Evolutionary conservation across 1,139 yeast species (phyloP).

Genomic region (Taphrina wiesneri): DNA sequence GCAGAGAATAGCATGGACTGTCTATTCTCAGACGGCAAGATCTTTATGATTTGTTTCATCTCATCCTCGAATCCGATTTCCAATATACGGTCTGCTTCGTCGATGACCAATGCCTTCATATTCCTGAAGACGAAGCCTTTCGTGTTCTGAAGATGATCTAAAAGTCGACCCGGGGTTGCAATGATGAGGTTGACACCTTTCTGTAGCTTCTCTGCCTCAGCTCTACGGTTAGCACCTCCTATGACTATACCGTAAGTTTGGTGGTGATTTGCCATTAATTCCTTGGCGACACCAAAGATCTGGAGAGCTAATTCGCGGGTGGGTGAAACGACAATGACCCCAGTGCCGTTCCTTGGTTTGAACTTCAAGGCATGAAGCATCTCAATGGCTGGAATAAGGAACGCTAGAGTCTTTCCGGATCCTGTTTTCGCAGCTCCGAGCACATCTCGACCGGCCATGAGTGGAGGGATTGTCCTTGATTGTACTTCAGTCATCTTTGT

Average conservation of each 20-base stretch:
- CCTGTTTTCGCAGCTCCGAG: slow-evolving; percentile 98
- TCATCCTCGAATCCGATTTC: slow-evolving; percentile 98
- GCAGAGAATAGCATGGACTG: slow-evolving; percentile 98
- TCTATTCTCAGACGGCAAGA: slow-evolving; percentile 89
- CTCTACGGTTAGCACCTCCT: slow-evolving; percentile 97
- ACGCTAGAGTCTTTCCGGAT: slow-evolving; percentile 95
- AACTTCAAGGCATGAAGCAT: slow-evolving; percentile 81
- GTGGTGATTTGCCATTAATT: slow-evolving; percentile 83
- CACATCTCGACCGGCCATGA: slow-evolving; percentile 92
- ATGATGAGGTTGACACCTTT: slow-evolving; percentile 92
- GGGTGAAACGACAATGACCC: slow-evolving; percentile 82
- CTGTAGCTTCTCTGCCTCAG: slow-evolving; percentile 88
- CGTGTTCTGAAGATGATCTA: slow-evolving; percentile 95
- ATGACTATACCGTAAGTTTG: slow-evolving; percentile 96
- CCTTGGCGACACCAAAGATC: slow-evolving; percentile 95
- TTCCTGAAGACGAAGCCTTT: slow-evolving; percentile 91
- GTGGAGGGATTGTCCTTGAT: slow-evolving; percentile 90
- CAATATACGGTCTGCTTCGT: slow-evolving; percentile 85
- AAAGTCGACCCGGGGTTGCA: slow-evolving; percentile 95
- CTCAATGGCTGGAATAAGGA: slow-evolving; percentile 92
- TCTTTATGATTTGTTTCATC: slow-evolving; percentile 93
- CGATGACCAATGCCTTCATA: slow-evolving; percentile 88
- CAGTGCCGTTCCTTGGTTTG: slow-evolving; percentile 91
- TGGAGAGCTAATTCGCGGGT: slow-evolving; percentile 93
- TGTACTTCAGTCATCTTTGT: slow-evolving; percentile 88